Percentiles rank a stretch among this genome's conserved stretches.
Evolutionary conservation across 371 early-diverging fungal genomes (phyloP).

Genomic region (Mortierella sp.): DNA sequence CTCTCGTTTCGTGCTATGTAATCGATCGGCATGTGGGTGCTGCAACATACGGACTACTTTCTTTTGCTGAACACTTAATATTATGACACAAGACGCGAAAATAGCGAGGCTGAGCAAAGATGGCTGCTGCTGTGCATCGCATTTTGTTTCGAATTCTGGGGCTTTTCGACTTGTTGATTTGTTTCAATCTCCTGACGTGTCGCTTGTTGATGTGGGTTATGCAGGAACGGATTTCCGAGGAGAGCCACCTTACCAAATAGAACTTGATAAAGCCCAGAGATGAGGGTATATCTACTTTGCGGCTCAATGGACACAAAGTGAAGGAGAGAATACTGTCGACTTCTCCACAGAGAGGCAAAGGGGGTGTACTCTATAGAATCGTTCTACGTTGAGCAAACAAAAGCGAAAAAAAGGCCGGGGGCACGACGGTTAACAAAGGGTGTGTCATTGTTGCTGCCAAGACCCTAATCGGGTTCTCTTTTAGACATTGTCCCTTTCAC

Average conservation of each 20-base stretch:
- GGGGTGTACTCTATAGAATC: constrained; percentile 7
- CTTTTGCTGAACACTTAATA: no score
- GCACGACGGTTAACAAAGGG: neutral
- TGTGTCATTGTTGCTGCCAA: neutral
- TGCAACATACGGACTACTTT: neutral
- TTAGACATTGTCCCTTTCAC: no score
- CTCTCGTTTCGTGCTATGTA: neutral
- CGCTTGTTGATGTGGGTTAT: neutral
- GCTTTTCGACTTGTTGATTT: neutral
- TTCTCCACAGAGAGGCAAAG: constrained; percentile 24
- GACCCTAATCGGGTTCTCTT: no score
- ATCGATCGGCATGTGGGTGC: neutral
- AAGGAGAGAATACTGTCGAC: constrained; percentile 11
- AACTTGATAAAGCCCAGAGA: constrained; percentile 12
- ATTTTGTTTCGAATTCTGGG: neutral
- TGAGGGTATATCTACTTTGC: constrained; percentile 6
- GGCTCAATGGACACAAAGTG: constrained; percentile 25
- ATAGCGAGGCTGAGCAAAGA: neutral
- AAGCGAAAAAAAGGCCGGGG: neutral
- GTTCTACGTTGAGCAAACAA: constrained; percentile 10
- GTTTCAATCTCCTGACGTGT: neutral
- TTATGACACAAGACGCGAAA: neutral
- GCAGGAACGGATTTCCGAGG: neutral
- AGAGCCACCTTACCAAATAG: constrained; percentile 19
- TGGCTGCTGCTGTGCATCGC: neutral